Conservation (phyloP, 2,329 filamentous ascomycete species). For the Acrocalymma vagum region DNA sequence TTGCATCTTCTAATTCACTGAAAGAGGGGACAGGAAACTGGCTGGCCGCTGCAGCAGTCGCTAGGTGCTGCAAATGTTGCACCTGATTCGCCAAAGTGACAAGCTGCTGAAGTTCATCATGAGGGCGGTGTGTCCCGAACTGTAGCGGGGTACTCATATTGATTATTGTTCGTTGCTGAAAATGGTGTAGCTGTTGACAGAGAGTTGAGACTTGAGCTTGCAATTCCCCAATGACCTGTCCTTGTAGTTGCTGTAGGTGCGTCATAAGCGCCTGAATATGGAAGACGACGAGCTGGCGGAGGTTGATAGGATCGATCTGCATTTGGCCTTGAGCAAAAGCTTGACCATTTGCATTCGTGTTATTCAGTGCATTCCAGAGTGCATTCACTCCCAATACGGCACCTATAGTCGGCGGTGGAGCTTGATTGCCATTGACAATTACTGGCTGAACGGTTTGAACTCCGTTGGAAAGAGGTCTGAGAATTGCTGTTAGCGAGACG, state of each 20-base stretch:
- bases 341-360: conserved; percentile 18
- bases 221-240: conserved; percentile 21
- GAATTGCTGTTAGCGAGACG: conserved; percentile 65
- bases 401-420: conserved; percentile 4
- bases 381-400: conserved; percentile 6
- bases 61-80: too few relatives aligned
- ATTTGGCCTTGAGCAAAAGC: conserved; percentile 4
- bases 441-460: conserved; percentile 7
- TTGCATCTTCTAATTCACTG: conserved; percentile 1
- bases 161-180: conserved; percentile 5
- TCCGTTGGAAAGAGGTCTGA: conserved; percentile 20
- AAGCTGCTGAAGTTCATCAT: not conserved
- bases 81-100: conserved; percentile 8
- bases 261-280: conserved; percentile 25
- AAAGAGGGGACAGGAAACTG: not conserved
- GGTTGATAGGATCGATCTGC: conserved; percentile 18
- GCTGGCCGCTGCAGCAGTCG: too few relatives aligned
- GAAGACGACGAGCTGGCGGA: conserved; percentile 20
- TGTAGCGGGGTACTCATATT: conserved; percentile 4
- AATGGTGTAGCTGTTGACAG: conserved; percentile 25
- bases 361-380: conserved; percentile 14
- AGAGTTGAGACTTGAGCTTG: conserved; percentile 20
- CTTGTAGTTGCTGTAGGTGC: conserved; percentile 32
- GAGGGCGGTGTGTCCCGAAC: too few relatives aligned
- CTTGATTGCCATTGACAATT: conserved; percentile 1